Evolutionary conservation across 768 basidiomycete species (phyloP).

Genomic region (Lentinula aciculospora): DNA sequence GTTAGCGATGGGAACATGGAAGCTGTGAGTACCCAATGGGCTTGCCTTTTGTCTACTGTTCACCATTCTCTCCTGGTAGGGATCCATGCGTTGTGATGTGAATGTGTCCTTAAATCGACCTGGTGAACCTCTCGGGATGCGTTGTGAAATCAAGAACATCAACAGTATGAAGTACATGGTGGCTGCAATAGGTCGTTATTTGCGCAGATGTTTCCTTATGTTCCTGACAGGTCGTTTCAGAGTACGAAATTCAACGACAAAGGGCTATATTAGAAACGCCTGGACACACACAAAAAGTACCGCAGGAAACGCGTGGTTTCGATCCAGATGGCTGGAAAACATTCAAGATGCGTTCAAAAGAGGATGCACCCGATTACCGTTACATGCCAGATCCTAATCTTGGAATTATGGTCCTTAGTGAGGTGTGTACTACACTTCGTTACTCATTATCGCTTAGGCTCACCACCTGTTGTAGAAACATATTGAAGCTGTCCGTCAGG

Average conservation of each 20-base stretch:
- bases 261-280: constrained; percentile 40
- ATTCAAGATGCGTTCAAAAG: constrained; percentile 80
- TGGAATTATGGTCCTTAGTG: constrained; percentile 58
- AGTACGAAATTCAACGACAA: constrained; percentile 79
- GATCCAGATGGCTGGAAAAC: constrained; percentile 80
- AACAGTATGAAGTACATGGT: constrained; percentile 86
- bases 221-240: constrained; percentile 19
- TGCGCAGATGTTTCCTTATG: background rate
- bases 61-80: constrained; percentile 39
- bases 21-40: constrained; percentile 45
- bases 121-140: constrained; percentile 63
- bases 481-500: constrained; percentile 41
- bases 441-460: background rate
- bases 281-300: constrained; percentile 30
- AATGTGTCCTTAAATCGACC: constrained; percentile 84
- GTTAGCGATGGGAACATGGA: constrained; percentile 98
- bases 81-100: constrained; percentile 91
- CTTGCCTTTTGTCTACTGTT: constrained; percentile 1
- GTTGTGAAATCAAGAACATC: constrained; percentile 96
- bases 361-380: constrained; percentile 91
- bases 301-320: constrained; percentile 89
- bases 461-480: constrained; percentile 43
- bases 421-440: constrained; percentile 27
- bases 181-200: constrained; percentile 68
- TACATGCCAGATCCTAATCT: constrained; percentile 99